Evolutionary conservation across 192 early-diverging fungal species (phyloP), one percentile per base, ranked within the genome.

Genomic region (Podila epigama): DNA sequence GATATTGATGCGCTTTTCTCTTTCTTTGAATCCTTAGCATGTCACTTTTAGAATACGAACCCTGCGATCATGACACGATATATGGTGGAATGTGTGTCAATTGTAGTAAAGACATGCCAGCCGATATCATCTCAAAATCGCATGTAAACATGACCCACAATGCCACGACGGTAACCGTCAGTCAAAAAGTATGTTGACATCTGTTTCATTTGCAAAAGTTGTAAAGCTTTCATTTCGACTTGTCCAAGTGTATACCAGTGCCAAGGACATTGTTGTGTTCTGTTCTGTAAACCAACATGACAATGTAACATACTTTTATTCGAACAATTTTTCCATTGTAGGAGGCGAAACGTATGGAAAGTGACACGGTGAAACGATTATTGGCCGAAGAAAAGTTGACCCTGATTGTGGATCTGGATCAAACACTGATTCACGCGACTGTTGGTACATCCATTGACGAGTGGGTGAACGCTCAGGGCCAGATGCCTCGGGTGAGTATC

Each of bases 371-470:
- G 13, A 59, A 83, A 4, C 83, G 91, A 65, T 81, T 99, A 51
- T 63, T 91, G 59, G 67, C 79, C 4, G 84, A 83, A 32, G 78
- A 85, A 54, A 94, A 91, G 69, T 86, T 99, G 41, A 94, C 93
- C 5, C 80, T 99, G 27, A 91, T 99, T 56, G 87, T 99, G 20
- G 98, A 99, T 86, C 85, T 99, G 51, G 98, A 99, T 79, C 96
- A 97, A 80, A 99, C 98, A 2, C 86, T 99, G 20, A 92, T 99
- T 50, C 98, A 99, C 58, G 95, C 97, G 7, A 92, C 94, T 12
- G 87, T 90, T 8, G 90, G 94, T 60, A 82, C 86, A 10, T 90
- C 89, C 7, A 90, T 94, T 20, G 87, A 82, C 4, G 89, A 92
- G 53, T 94, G 93, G 93, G 70, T 93, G 57, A 82, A 81, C 29